phyloP scores from a whole-genome alignment of 2,329 filamentous ascomycete genomes.

The Myriosclerotinia scirpicola region DNA sequence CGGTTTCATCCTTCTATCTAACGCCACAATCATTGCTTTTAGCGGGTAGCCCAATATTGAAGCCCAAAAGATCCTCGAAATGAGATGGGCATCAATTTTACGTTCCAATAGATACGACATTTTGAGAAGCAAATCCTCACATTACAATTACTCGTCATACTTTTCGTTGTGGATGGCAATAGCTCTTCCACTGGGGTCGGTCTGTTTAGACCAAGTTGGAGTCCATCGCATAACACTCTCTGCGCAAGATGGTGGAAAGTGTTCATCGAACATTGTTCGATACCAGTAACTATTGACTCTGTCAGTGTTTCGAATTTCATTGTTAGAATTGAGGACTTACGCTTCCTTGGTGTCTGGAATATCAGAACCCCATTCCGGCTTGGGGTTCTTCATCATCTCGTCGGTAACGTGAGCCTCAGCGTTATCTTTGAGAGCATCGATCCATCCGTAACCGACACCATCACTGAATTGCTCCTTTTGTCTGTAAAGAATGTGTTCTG shows the following conservation, averaged over 20 bases:
- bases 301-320: neutral
- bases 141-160: constrained; percentile 52
- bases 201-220: constrained; percentile 95
- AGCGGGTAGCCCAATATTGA: neutral
- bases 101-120: constrained; percentile 7
- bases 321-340: constrained; percentile 49
- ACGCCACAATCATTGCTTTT: constrained; percentile 11
- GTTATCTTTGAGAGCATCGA: constrained; percentile 93
- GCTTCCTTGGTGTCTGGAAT: constrained; percentile 97
- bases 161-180: constrained; percentile 75
- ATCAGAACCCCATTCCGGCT: constrained; percentile 91
- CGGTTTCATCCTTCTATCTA: constrained; percentile 25
- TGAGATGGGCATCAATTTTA: neutral
- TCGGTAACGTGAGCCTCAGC: constrained; percentile 88
- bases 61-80: neutral
- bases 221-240: constrained; percentile 95
- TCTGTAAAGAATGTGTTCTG: constrained; percentile 92
- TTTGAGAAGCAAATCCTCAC: constrained; percentile 18
- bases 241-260: constrained; percentile 90
- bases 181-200: constrained; percentile 85
- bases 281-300: constrained; percentile 77
- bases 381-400: constrained; percentile 98
- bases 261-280: constrained; percentile 97
- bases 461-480: constrained; percentile 99
- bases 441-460: constrained; percentile 98